These are phyloP conservation scores for Aspergillus persii DNA, from an alignment of 2,329 filamentous ascomycete species.

Conservation along the genomic window DNA sequence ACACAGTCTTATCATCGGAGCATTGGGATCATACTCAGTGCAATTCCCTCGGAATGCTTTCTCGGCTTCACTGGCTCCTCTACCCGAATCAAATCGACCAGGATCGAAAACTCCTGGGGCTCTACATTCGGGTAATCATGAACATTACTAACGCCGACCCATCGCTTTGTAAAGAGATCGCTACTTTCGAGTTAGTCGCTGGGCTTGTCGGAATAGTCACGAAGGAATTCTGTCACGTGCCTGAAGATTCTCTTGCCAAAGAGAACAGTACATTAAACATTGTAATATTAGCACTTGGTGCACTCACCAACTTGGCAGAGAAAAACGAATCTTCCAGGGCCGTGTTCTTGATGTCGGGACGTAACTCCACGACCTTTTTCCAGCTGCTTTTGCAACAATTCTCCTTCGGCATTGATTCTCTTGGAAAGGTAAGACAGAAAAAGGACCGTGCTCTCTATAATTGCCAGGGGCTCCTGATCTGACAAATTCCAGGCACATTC, in stretches of 20 bases:
- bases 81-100: constrained; percentile 14
- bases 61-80: constrained; percentile 42
- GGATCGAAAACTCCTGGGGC: constrained; percentile 29
- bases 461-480: constrained; percentile 11
- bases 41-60: constrained; percentile 28
- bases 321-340: constrained; percentile 64
- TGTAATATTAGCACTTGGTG: constrained; percentile 73
- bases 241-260: constrained; percentile 29
- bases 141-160: constrained; percentile 83
- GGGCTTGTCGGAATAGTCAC: constrained; percentile 38
- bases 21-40: constrained; percentile 26
- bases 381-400: constrained; percentile 64
- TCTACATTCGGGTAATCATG: constrained; percentile 68
- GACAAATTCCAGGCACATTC: constrained; percentile 46
- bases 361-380: constrained; percentile 47
- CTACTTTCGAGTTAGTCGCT: constrained; percentile 41
- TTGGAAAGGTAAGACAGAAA: constrained; percentile 60
- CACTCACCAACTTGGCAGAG: constrained; percentile 85
- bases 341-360: constrained; percentile 43
- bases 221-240: constrained; percentile 30
- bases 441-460: constrained; percentile 8
- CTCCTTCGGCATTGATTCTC: constrained; percentile 62
- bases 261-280: constrained; percentile 64
- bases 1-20: constrained; percentile 28
- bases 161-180: constrained; percentile 66